Evolutionary conservation across 371 early-diverging fungal species (phyloP).

Genomic region (Mortierella sp.): DNA sequence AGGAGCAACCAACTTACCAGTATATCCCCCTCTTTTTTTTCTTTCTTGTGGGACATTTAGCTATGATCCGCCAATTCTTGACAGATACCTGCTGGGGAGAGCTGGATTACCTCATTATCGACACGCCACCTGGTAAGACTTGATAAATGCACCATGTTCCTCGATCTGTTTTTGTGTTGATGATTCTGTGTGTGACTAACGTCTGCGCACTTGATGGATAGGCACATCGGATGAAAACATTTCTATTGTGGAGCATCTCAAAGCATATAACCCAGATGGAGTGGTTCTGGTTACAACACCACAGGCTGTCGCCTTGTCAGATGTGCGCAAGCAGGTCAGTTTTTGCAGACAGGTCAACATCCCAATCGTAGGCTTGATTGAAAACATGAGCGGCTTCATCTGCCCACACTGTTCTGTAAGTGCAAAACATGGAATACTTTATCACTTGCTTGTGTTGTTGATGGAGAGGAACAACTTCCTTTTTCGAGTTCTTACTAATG

Average conservation of each 20-base stretch:
- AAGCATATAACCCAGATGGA: slow-evolving; percentile 82
- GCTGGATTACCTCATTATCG: slow-evolving; percentile 91
- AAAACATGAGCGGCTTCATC: slow-evolving; percentile 95
- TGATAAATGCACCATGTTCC: not conserved
- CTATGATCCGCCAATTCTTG: slow-evolving; percentile 93
- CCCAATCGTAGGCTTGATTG: slow-evolving; percentile 88
- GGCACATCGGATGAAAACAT: slow-evolving; percentile 96
- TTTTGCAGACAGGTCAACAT: slow-evolving; percentile 88
- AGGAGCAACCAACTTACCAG: not conserved
- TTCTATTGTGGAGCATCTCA: slow-evolving; percentile 81
- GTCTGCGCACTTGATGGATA: slow-evolving; percentile 41
- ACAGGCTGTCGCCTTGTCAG: slow-evolving; percentile 87
- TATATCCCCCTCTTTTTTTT: not conserved
- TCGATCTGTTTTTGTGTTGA: not conserved
- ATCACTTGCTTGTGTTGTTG: not conserved
- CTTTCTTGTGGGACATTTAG: slow-evolving; percentile 39
- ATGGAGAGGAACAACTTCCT: no score
- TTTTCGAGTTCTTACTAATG: not conserved
- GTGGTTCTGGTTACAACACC: slow-evolving; percentile 95
- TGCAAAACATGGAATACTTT: not conserved
- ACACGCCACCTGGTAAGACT: slow-evolving; percentile 90
- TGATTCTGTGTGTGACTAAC: not conserved
- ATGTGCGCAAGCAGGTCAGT: slow-evolving; percentile 89
- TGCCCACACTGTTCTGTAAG: slow-evolving; percentile 89
- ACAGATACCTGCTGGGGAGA: slow-evolving; percentile 91